Conservation (phyloP, 192 early-diverging fungal genomes). For the Umbelopsis sp. region DNA sequence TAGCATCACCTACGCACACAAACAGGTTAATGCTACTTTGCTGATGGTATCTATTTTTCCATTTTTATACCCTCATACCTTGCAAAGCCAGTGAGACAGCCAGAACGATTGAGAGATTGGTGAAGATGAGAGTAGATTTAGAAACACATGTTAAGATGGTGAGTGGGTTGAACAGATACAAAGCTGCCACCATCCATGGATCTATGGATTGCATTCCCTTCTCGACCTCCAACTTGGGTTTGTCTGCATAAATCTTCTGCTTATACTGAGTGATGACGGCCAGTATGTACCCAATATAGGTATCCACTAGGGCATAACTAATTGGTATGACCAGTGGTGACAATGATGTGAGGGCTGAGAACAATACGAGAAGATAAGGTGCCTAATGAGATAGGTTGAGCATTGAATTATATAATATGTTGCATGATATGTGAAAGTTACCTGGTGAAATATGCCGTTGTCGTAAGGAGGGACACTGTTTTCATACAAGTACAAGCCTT, state of each 20-base stretch:
- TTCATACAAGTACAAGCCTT: conserved; percentile 80
- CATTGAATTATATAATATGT: too few species aligned
- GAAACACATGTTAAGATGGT: conserved; percentile 76
- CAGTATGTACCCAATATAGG: conserved; percentile 60
- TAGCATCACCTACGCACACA: conserved; percentile 44
- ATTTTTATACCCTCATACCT: too few species aligned
- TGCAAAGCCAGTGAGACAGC: conserved; percentile 67
- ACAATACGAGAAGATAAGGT: conserved; percentile 76
- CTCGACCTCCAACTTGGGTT: conserved; percentile 35
- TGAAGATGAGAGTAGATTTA: conserved; percentile 75
- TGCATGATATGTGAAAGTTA: conserved; percentile 19
- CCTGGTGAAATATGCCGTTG: conserved; percentile 89
- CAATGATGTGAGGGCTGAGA: conserved; percentile 58
- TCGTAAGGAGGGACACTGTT: conserved; percentile 83
- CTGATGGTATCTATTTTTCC: too few species aligned
- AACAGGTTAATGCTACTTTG: neutral
- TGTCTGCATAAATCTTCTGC: conserved; percentile 16
- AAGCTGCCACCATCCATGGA: conserved; percentile 26
- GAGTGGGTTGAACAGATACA: conserved; percentile 85
- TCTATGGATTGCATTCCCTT: neutral
- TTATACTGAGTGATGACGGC: conserved; percentile 56
- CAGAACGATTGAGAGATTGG: conserved; percentile 73
- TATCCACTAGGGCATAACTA: conserved; percentile 68
- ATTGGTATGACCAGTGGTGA: conserved; percentile 53
- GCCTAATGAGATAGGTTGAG: conserved; percentile 40